Evolutionary conservation across 1,284 basidiomycete species (phyloP), one percentile per base, ranked within the genome.

Genomic region (Dichomitus squalens): DNA sequence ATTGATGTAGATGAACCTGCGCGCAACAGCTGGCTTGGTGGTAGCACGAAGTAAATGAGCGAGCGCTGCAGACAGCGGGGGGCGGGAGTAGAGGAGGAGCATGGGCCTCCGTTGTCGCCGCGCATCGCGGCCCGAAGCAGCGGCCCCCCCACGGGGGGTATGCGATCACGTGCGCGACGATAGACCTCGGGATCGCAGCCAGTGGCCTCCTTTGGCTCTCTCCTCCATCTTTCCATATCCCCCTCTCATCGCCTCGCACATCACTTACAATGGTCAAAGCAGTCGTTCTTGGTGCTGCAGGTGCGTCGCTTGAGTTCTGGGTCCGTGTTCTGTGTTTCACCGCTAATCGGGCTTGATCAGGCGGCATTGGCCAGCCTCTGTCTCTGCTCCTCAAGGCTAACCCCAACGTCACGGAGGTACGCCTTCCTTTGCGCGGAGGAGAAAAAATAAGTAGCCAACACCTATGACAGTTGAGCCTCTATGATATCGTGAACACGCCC

Each of bases 401-500:
- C 79, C 84, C 91, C 34, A 79, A 86, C 61, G 82, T 98, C 70
- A 92, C 90, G 55, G 82, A 88, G 79, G 90, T 89, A 68, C 52
- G 66, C 61, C 33, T 20, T 27, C 33, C 11, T 12, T 12, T 21
- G 21, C 9, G 27, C 14, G 4, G 12, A 16, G 21, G 14, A 7
- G 1, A 33, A 11, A 7, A 2, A 4, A 2, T 20, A 4, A 3
- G 9, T 4, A 38, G 3, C 27, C 23, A 33, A 25, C 18, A 55
- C 31, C 5, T n/a, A 8, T 6, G 23, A 27, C 64, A 91, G 84
- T 88, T 99, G 59, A 81, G 87, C 53, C 87, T 98, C 63, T 98
- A 86, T 76, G 97, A 99, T 93, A 96, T 99, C 76, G 91, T 94
- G 74, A 93, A 94, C 75, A 93, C 96, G 14, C 95, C 95, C 46